Base-by-base conservation (phyloP, 345 rosid genomes). In the Boechera stricta region DNA sequence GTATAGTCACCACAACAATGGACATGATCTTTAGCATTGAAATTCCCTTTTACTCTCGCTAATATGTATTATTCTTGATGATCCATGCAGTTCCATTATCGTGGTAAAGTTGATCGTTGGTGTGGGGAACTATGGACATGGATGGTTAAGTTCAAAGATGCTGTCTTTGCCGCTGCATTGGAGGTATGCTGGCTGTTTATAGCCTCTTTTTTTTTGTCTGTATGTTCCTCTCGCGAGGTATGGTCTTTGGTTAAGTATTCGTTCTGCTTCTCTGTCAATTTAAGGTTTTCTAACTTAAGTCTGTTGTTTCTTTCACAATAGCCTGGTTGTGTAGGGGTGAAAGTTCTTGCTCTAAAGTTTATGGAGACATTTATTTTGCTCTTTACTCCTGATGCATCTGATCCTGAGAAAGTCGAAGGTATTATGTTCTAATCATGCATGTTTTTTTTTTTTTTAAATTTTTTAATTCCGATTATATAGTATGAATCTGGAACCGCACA, bases 331-430 rank as follows among this genome's bases (percentile, higher is more conserved):
- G 80, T 91, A 60, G 88, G 96, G 65, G 84, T 83, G 66, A 88
- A 78, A 87, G 75, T 95, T 88, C 81, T 87, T 83, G 91, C 97
- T 32, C 80, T 92, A 78, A 95, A 92, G 84, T 95, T 92, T 83
- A 83, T 95, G 96, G 97, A 95, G 84, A 92, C 81, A 9, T 86
- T 81, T 77, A 69, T 95, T 60, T 82, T 92, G 73, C 91, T 87
- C 58, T 95, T 95, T 82, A 88, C 96, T 58, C 69, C 91, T 31
- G 93, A 92, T 72, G 74, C 82, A 75, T 80, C 76, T 82, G 92
- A 91, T 70, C 77, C 85, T 75, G 95, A 85, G 71, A 84, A 80
- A 60, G 45, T 60, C 7, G 91, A 87, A 95, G 99, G 99, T 95
- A 90, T 67, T 73, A 48, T 51, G 29, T 72, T 70, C 58, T 45